Evolutionary conservation across 768 basidiomycete genomes (phyloP).

Genomic region (Trametes cinnabarina): DNA sequence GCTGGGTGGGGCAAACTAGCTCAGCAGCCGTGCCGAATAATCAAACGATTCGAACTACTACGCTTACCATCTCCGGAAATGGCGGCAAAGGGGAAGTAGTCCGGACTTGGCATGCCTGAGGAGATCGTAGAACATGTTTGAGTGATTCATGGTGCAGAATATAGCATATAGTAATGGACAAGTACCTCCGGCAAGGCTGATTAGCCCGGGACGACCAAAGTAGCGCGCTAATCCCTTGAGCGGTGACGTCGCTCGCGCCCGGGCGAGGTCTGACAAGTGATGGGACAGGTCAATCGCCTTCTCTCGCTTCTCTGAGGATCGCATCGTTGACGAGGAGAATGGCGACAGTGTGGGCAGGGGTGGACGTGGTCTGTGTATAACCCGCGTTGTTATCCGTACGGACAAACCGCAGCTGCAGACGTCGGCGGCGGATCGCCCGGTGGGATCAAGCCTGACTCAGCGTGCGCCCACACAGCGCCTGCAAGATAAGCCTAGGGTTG

Average conservation of each 20-base stretch:
- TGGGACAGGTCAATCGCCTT: constrained; percentile 68
- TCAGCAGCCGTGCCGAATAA: not conserved
- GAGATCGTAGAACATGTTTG: not conserved
- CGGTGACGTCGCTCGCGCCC: constrained; percentile 49
- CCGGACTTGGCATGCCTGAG: constrained; percentile 61
- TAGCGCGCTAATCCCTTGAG: constrained; percentile 69
- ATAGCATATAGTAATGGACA: constrained; percentile 11
- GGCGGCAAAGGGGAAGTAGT: constrained; percentile 67
- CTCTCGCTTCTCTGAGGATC: constrained; percentile 32
- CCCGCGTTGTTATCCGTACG: not conserved
- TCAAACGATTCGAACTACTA: not conserved
- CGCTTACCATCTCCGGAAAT: constrained; percentile 48
- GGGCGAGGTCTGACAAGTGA: constrained; percentile 60
- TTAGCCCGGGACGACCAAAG: constrained; percentile 48
- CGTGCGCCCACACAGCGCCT: not conserved
- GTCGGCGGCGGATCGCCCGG: not conserved
- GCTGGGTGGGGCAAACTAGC: constrained; percentile 17
- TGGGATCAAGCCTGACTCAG: constrained; percentile 5
- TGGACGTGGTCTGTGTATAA: no score
- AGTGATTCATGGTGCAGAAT: no score
- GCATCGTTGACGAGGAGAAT: constrained; percentile 10
- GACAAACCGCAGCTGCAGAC: not conserved
- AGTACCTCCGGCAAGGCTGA: constrained; percentile 68
- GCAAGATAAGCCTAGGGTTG: not conserved
- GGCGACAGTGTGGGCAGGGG: constrained; percentile 2